Base-by-base conservation (phyloP, 208 protist genomes). In the Leishmania amazonensis region DNA sequence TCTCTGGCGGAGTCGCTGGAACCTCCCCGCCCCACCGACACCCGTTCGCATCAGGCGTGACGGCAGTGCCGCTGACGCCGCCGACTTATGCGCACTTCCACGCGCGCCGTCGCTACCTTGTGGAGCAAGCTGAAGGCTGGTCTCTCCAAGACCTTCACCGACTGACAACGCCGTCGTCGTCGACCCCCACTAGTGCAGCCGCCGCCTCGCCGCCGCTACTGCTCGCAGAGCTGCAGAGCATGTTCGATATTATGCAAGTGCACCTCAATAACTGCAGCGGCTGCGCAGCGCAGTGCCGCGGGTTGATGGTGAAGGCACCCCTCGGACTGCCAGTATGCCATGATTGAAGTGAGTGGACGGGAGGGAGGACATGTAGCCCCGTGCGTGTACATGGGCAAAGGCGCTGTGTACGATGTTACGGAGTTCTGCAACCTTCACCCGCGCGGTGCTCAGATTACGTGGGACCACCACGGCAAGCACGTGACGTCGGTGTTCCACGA, bases 361-460 rank as follows among this genome's bases (percentile, higher is more conserved):
- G 6, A 38, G 24, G 68, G 5, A 51, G 2, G 68, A 71, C 65
- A 71, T 71, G 65, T 71, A 68, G 35, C 31, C 35, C 31, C 17
- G 64, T 90, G 84, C 78, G 62, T 84, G 75, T 86, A 84, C 81
- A 62, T 90, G 31, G 95, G 94, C 86, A 90, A 87, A 78, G 80
- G 81, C 31, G 70, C 51, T 42, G 91, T 98, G 13, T 98, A 96
- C 86, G 90, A 98, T 78, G 87, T 94, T 5, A 93, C 94, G 11
- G 87, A 96, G 49, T 96, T 98, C 72, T 81, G 91, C 40, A 81
- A 78, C 35, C 85, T 58, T 2, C 95, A 98, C 81, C 94, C 96
- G 9, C 93, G 96, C 71, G 96, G 96, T 53, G 75, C 42, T 0
- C 62, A 72, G 7, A 87, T 93, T 54, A 92, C 97, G 62, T 67